These are phyloP conservation scores for Pythium coloratum DNA, from an alignment of 352 stramenopile species.

Conservation along the genomic window DNA sequence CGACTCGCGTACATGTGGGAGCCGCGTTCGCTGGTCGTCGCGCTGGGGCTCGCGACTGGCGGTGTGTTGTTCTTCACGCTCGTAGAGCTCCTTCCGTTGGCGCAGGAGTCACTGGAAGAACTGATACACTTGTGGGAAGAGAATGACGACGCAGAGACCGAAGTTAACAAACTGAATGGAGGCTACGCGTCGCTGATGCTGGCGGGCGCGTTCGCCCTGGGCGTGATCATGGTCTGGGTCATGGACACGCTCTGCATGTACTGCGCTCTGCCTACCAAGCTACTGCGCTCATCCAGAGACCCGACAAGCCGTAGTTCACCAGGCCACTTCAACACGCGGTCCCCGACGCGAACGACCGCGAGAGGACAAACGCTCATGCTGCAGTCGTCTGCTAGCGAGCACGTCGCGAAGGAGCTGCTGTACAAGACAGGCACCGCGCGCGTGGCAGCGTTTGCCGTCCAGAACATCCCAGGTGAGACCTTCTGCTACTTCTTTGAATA, in stretches of 20 bases:
- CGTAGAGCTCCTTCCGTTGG: slow-evolving; percentile 23
- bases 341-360: not conserved
- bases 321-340: not conserved
- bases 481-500: not conserved
- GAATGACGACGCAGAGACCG: not conserved
- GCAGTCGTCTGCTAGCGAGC: slow-evolving; percentile 2
- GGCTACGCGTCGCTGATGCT: slow-evolving; percentile 26
- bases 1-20: slow-evolving; percentile 27
- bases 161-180: not conserved
- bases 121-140: not conserved
- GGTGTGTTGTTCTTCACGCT: slow-evolving; percentile 30
- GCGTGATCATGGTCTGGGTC: slow-evolving; percentile 22
- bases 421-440: slow-evolving; percentile 25
- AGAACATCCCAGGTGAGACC: slow-evolving; percentile 25
- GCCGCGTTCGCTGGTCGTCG: slow-evolving; percentile 23
- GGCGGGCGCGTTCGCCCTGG: slow-evolving; percentile 17
- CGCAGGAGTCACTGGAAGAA: slow-evolving; percentile 15
- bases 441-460: slow-evolving; percentile 18
- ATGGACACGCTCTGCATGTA: slow-evolving; percentile 27
- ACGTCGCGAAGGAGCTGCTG: slow-evolving; percentile 17
- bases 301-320: slow-evolving; percentile 7
- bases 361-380: slow-evolving; percentile 12
- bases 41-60: slow-evolving; percentile 26
- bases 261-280: slow-evolving; percentile 11
- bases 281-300: slow-evolving; percentile 2